phyloP scores from a whole-genome alignment of 225 moss, liverwort and hornwort genomes.

The Pleurozium schreberi region DNA sequence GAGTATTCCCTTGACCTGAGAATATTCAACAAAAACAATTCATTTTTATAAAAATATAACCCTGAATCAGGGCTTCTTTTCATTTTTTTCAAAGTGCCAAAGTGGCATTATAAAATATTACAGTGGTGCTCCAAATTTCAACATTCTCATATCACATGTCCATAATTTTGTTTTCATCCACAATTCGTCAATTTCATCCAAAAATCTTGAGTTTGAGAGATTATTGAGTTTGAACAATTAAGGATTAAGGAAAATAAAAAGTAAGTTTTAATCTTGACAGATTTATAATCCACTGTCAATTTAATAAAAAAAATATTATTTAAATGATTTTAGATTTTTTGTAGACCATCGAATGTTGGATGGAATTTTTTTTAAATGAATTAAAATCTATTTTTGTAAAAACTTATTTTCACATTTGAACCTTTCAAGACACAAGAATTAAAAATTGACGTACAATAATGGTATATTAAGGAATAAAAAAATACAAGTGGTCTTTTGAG shows the following conservation, averaged over 20 bases:
- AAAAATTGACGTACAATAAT: not conserved
- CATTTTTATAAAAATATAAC: not conserved
- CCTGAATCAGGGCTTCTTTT: too few relatives aligned
- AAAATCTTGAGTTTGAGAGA: too few relatives aligned
- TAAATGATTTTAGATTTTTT: too few relatives aligned
- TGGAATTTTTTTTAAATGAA: not conserved
- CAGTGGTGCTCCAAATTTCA: too few relatives aligned
- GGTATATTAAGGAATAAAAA: not conserved
- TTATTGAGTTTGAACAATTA: not conserved
- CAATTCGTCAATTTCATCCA: too few relatives aligned
- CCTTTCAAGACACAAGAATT: too few relatives aligned
- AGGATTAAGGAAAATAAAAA: not conserved
- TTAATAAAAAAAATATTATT: too few relatives aligned
- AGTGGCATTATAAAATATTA: too few relatives aligned
- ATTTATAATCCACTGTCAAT: too few relatives aligned
- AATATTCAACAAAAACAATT: not conserved
- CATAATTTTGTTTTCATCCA: too few relatives aligned
- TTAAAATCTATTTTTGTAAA: not conserved
- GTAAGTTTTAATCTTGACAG: not conserved
- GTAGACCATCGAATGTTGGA: rapidly evolving
- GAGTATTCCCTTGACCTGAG: not conserved
- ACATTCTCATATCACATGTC: too few relatives aligned
- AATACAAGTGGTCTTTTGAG: not conserved
- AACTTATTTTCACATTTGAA: not conserved
- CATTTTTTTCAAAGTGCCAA: too few relatives aligned